Conservation (phyloP, 805 yeast genomes). For the Barnettozyma salicaria region DNA sequence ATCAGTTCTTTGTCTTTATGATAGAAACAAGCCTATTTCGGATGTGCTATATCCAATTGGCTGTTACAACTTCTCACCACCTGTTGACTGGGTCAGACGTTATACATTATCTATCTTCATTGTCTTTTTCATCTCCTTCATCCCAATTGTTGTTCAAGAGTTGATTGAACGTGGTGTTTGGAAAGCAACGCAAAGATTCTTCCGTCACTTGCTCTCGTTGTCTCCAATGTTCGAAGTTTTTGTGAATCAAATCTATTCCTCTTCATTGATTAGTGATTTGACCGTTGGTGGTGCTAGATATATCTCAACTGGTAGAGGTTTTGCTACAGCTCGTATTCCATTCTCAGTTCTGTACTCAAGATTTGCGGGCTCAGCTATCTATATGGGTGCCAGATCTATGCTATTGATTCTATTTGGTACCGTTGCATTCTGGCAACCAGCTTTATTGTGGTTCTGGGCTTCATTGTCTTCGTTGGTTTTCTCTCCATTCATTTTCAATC, state of each 20-base stretch:
- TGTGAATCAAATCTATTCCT: slow-evolving; percentile 72
- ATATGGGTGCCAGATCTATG: slow-evolving; percentile 77
- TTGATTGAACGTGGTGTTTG: slow-evolving; percentile 76
- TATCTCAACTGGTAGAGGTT: slow-evolving; percentile 82
- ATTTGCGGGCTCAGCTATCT: slow-evolving; percentile 77
- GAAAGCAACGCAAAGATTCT: slow-evolving; percentile 65
- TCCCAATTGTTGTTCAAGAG: slow-evolving; percentile 76
- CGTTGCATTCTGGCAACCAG: slow-evolving; percentile 83
- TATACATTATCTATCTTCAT: slow-evolving; percentile 75
- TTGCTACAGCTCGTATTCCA: slow-evolving; percentile 75
- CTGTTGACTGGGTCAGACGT: slow-evolving; percentile 77
- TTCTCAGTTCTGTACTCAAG: slow-evolving; percentile 69
- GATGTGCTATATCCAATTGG: slow-evolving; percentile 63
- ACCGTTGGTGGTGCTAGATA: slow-evolving; percentile 84
- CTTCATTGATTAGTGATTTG: slow-evolving; percentile 64
- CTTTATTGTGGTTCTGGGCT: slow-evolving; percentile 96
- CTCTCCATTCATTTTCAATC: slow-evolving; percentile 93
- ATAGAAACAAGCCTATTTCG: slow-evolving; percentile 59
- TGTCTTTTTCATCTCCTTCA: slow-evolving; percentile 73
- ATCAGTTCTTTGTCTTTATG: slow-evolving; percentile 60
- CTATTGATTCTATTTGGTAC: slow-evolving; percentile 68
- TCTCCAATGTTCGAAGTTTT: slow-evolving; percentile 83
- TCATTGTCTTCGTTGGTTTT: slow-evolving; percentile 80
- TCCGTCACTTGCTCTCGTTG: slow-evolving; percentile 60
- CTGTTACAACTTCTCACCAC: slow-evolving; percentile 69